phyloP scores from a whole-genome alignment of 164 flowering plant genomes.

The Liquidambar formosana region DNA sequence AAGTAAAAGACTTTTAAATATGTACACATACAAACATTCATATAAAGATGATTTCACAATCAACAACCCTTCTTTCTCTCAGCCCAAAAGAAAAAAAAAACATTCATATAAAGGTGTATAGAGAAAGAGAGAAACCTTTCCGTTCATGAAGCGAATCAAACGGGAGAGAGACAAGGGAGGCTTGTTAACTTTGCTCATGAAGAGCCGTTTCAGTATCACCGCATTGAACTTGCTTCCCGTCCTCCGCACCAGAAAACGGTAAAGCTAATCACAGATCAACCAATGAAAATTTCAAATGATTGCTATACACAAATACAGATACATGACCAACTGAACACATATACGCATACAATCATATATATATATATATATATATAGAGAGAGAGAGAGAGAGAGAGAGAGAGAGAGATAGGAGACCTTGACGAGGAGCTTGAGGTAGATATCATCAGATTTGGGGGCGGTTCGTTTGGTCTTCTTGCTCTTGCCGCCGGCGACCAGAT shows the following conservation, averaged over 20 bases:
- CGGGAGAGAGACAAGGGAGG: conserved; percentile 56
- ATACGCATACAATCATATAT: no score
- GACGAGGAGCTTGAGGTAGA: conserved; percentile 64
- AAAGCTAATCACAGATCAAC: conserved; percentile 40
- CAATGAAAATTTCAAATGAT: background rate
- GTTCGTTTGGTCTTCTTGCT: conserved; percentile 58
- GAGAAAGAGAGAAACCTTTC: conserved; percentile 38
- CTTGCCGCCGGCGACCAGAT: conserved; percentile 59
- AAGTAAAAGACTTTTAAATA: no score
- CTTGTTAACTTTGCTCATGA: conserved; percentile 64
- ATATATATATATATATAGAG: background rate
- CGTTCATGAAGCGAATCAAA: conserved; percentile 44
- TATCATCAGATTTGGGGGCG: conserved; percentile 58
- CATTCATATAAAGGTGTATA: background rate
- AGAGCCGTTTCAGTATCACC: conserved; percentile 61
- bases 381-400: background rate
- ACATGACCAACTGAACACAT: no score
- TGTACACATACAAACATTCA: no score
- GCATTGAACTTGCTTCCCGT: conserved; percentile 66
- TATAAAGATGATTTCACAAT: no score
- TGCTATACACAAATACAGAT: background rate
- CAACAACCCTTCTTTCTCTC: no score
- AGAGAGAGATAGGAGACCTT: no score
- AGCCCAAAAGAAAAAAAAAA: background rate
- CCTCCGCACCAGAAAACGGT: conserved; percentile 60